Base-by-base conservation (phyloP, 1,139 yeast species). In the Yamadazyma epiphylla region DNA sequence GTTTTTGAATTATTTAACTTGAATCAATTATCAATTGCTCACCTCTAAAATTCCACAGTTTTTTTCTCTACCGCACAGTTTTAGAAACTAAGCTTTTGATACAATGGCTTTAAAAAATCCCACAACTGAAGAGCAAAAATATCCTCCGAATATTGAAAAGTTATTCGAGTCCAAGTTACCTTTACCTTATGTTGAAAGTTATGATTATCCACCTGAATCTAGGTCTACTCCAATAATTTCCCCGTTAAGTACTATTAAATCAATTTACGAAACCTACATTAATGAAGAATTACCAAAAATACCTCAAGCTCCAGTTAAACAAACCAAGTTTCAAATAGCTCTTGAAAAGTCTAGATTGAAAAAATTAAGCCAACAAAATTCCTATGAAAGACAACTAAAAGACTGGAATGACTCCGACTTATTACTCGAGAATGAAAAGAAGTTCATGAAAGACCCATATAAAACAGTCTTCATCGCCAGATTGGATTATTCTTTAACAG, bases 391-490 rank as follows among this genome's bases (percentile, higher is more conserved):
- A 46, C 48, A 88, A 46, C 33, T 61, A 21, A 34, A 39, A 3
- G 64, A 64, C 32, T 64, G 72, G 73, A 52, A 60, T 36, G 58
- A 60, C 31, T 55, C 61, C 70, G 87, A 66, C 66, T 41, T 89
- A 76, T 17, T 61, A 45, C 28, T 56, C 49, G 22, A 53, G 26
- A 45, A 53, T 30, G 95, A 86, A 46, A 70, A 75, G 5, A 76
- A 80, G 30, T 64, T 80, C 15, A 64, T 70, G 40, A 63, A 61
- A 33, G 95, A 88, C 46, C 94, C 96, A 0, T 79, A 70, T 49
- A 65, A 68, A 36, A 89, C 97, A 0, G 70, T 91, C 2, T 88
- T 91, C 48, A 70, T 91, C 3, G 80, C 83, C 0, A 61, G 96
- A 32, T 55, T 89, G 32, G 75, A 77, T 29, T 88, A 83, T 49